phyloP scores from a whole-genome alignment of 75 land plant species.

The Picea sitchensis region DNA sequence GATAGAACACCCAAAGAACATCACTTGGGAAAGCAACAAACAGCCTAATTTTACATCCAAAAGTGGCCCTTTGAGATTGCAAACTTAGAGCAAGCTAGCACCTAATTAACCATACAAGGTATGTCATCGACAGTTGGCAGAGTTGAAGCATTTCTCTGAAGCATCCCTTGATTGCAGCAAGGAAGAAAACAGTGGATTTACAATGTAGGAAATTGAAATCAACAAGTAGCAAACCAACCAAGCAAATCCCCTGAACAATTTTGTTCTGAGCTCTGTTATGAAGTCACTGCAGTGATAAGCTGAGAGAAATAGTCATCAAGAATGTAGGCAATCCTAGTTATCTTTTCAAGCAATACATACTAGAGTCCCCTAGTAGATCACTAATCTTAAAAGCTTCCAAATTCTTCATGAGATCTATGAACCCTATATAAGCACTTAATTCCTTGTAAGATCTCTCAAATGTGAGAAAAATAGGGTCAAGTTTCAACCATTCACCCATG shows the following conservation, averaged over 20 bases:
- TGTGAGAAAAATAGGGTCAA: neutral
- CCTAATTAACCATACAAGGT: neutral
- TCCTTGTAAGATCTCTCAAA: neutral
- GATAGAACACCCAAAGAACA: no score
- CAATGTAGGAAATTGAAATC: neutral
- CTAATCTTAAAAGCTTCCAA: neutral
- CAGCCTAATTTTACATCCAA: neutral
- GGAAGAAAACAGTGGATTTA: no score
- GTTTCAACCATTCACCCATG: neutral
- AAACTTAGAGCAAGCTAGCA: neutral
- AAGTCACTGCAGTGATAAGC: neutral
- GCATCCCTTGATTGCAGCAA: no score
- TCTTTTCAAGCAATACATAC: neutral
- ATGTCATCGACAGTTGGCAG: neutral
- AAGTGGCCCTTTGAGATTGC: neutral
- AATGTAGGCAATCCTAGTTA: neutral
- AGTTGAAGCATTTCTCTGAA: no score
- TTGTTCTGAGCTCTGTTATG: neutral
- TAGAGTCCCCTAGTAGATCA: neutral
- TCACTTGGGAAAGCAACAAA: neutral
- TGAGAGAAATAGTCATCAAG: neutral
- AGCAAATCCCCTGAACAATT: neutral
- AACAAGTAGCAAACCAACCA: neutral
- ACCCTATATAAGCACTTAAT: neutral
- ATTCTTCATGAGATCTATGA: neutral